Evolutionary conservation across 2,329 filamentous ascomycete genomes (phyloP), one percentile per base, ranked within the genome.

Genomic region (Huntiella moniliformis): DNA sequence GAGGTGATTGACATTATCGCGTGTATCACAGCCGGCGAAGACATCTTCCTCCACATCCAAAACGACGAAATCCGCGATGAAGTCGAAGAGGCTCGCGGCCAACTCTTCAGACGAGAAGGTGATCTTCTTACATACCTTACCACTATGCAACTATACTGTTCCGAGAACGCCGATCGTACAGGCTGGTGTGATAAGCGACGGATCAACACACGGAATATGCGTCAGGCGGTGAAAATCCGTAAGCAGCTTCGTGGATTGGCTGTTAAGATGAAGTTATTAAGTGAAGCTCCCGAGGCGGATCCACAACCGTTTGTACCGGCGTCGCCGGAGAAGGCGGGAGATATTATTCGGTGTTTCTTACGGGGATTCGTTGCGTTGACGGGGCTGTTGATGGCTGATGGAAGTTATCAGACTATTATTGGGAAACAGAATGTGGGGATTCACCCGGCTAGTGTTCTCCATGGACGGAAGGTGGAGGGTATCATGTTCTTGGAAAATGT

Each of bases 1-100:
- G 85, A 94, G 53, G 78, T 77, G 3, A 88, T 98, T 51, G 91
- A 96, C 55, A 79, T 95, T 46, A 82, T 80, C 33, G 66, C 75
- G 0, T 75, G 72, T 50, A 66, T 80, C 16, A 78, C 74, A 0
- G 66, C 73, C 0, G 75, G 76, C 37, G 73, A 77, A 42, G 74
- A 76, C 49, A 70, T 79, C 8, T 79, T 78, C 53, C 58, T 73
- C 8, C 71, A 74, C 39, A 59, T 76, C 0, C 70, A 72, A 41
- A 70, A 69, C 0, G 73, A 77, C 51, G 71, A 77, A 50, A 66
- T 62, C 2, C 61, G 62, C 16, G 72, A 77, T 44, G 65, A 70
- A 15, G 65, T 70, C 1, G 70, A 73, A 48, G 64, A 65, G 11
- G 57, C 60, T 13, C 69, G 75, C 37, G 70, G 68, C 49, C 72